Evolutionary conservation across 371 early-diverging fungal species (phyloP).

Genomic region (Apophysomyces elegans): DNA sequence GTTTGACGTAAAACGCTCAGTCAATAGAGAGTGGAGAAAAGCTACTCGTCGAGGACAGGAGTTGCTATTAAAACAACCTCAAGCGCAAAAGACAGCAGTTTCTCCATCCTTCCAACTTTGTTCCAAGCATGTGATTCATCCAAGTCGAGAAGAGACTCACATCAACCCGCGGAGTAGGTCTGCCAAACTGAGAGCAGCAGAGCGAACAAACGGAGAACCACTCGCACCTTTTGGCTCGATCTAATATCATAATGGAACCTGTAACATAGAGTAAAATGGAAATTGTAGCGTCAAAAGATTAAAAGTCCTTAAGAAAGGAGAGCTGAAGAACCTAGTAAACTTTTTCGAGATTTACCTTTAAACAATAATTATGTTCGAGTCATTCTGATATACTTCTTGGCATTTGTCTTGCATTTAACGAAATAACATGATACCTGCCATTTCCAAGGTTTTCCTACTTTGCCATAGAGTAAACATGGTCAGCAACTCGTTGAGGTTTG

Average conservation of each 20-base stretch:
- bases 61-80: conserved; percentile 12
- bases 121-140: conserved; percentile 49
- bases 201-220: conserved; percentile 38
- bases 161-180: conserved; percentile 64
- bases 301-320: too few relatives aligned
- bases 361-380: too few relatives aligned
- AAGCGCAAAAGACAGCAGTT: conserved; percentile 12
- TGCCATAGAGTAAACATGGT: too few relatives aligned
- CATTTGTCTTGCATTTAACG: too few relatives aligned
- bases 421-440: too few relatives aligned
- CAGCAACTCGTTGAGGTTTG: too few relatives aligned
- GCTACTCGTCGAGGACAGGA: conserved; percentile 15
- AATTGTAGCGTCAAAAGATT: too few relatives aligned
- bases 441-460: too few relatives aligned
- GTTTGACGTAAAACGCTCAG: conserved; percentile 40
- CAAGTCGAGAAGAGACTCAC: conserved; percentile 56
- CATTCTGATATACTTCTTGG: too few relatives aligned
- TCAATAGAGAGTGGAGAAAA: conserved; percentile 30
- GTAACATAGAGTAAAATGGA: too few relatives aligned
- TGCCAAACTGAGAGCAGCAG: conserved; percentile 62
- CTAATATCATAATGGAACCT: background rate
- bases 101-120: conserved; percentile 40
- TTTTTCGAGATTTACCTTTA: too few relatives aligned
- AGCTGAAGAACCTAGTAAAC: too few relatives aligned
- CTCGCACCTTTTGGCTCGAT: conserved; percentile 41